Conservation (phyloP, 805 yeast genomes). For the Pichia exigua region DNA sequence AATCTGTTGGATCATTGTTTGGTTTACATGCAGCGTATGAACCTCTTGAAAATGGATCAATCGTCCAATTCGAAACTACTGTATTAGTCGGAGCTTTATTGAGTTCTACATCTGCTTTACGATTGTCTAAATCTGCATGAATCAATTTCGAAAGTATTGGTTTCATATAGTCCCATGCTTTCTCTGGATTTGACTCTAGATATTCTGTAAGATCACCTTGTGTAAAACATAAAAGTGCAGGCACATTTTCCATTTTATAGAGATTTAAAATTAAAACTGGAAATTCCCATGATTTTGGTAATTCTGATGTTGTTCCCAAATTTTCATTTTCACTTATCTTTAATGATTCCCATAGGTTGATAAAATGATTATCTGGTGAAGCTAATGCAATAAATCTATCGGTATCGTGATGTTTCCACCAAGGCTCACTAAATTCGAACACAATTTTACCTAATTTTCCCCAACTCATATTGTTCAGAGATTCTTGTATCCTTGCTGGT, state of each 20-base stretch:
- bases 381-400: conserved; percentile 44
- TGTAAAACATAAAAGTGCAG: conserved; percentile 56
- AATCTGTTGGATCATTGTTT: conserved; percentile 61
- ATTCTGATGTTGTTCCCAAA: neutral
- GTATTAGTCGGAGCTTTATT: conserved; percentile 30
- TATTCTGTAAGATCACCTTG: conserved; percentile 69
- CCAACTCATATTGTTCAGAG: conserved; percentile 44
- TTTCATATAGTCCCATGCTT: conserved; percentile 50
- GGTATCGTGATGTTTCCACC: conserved; percentile 48
- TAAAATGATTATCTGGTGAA: conserved; percentile 21
- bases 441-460: conserved; percentile 71
- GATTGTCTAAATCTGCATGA: neutral
- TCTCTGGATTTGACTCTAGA: conserved; percentile 40
- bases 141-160: conserved; percentile 37
- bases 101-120: neutral
- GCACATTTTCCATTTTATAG: conserved; percentile 38
- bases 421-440: conserved; percentile 53
- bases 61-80: conserved; percentile 66
- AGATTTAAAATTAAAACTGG: conserved; percentile 60
- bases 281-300: conserved; percentile 43
- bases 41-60: conserved; percentile 72
- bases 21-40: conserved; percentile 69
- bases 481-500: conserved; percentile 35
- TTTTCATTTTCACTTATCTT: neutral
- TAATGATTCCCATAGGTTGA: conserved; percentile 1